phyloP scores from a whole-genome alignment of 106 monocot genomes.

The Allium cepa region DNA sequence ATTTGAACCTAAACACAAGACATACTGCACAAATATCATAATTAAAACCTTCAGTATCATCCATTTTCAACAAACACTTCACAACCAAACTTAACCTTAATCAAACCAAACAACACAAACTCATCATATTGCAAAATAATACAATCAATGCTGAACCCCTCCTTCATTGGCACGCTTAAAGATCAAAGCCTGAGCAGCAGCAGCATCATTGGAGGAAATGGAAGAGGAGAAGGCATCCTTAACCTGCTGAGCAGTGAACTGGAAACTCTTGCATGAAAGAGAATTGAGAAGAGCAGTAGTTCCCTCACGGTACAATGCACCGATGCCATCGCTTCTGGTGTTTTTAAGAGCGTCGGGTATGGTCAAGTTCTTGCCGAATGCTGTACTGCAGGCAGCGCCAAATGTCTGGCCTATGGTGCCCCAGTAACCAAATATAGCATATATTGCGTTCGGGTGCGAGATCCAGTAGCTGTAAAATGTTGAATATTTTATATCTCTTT shows the following conservation, averaged over 20 bases:
- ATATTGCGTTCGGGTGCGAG: slow-evolving; percentile 51
- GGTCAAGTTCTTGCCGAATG: slow-evolving; percentile 37
- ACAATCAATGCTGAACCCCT: background rate
- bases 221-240: slow-evolving; percentile 33
- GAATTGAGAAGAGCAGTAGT: slow-evolving; percentile 73
- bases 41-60: too few species aligned
- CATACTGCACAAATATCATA: too few species aligned
- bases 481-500: too few species aligned
- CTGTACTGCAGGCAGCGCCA: slow-evolving; percentile 24
- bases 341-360: slow-evolving; percentile 53
- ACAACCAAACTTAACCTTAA: too few species aligned
- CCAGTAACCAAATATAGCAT: slow-evolving; percentile 46
- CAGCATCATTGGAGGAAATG: slow-evolving; percentile 33
- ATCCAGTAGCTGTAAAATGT: slow-evolving; percentile 63
- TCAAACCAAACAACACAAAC: too few species aligned
- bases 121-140: too few species aligned
- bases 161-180: slow-evolving; percentile 77
- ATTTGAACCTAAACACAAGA: too few species aligned
- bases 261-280: slow-evolving; percentile 30
- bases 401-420: slow-evolving; percentile 39
- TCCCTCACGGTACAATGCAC: slow-evolving; percentile 65
- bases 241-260: slow-evolving; percentile 56
- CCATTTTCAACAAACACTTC: too few species aligned
- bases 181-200: slow-evolving; percentile 40
- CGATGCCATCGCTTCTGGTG: slow-evolving; percentile 50